Conservation (phyloP, 2,329 filamentous ascomycete species). For the Arthrinium puccinioides region DNA sequence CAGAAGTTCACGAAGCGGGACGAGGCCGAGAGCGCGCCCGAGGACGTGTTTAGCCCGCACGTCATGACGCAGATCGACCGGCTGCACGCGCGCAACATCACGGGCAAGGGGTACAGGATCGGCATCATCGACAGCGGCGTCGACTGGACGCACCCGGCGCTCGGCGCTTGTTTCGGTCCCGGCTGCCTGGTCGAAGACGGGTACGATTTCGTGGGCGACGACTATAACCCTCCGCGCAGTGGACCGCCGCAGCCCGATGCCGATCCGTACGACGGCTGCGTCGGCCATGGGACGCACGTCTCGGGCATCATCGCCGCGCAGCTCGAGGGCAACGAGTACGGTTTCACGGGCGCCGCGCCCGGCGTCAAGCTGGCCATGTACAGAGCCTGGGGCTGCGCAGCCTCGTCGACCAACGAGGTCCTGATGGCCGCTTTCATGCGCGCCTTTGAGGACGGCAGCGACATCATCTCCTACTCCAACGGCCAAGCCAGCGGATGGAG, state of each 20-base stretch:
- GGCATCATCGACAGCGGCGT: slow-evolving; percentile 5
- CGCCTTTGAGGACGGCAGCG: slow-evolving; percentile 21
- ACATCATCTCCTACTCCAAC: slow-evolving; percentile 24
- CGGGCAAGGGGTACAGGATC: slow-evolving; percentile 6
- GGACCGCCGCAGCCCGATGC: slow-evolving; percentile 24
- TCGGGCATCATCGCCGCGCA: slow-evolving; percentile 31
- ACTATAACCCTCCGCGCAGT: slow-evolving; percentile 8
- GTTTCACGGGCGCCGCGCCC: slow-evolving; percentile 12
- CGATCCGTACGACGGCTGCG: slow-evolving; percentile 30
- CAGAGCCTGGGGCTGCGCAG: slow-evolving; percentile 9
- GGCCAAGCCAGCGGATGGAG: slow-evolving; percentile 19
- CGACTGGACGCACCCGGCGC: slow-evolving; percentile 2
- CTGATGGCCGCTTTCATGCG: slow-evolving; percentile 20
- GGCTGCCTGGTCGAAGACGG: slow-evolving; percentile 37
- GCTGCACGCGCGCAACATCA: slow-evolving; percentile 3
- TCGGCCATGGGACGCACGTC: slow-evolving; percentile 36
- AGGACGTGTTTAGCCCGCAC: slow-evolving; percentile 4
- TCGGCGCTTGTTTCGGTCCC: slow-evolving; percentile 7
- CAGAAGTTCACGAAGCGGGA: neutral
- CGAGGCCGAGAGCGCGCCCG: neutral
- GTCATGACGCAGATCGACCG: slow-evolving; percentile 7
- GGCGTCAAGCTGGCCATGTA: slow-evolving; percentile 12
- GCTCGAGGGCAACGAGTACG: slow-evolving; percentile 6
- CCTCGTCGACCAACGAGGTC: slow-evolving; percentile 15
- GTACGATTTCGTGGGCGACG: slow-evolving; percentile 35